Evolutionary conservation across 2,329 filamentous ascomycete species (phyloP), one percentile per base, ranked within the genome.

Genomic region (Scleromitrula shiraiana): DNA sequence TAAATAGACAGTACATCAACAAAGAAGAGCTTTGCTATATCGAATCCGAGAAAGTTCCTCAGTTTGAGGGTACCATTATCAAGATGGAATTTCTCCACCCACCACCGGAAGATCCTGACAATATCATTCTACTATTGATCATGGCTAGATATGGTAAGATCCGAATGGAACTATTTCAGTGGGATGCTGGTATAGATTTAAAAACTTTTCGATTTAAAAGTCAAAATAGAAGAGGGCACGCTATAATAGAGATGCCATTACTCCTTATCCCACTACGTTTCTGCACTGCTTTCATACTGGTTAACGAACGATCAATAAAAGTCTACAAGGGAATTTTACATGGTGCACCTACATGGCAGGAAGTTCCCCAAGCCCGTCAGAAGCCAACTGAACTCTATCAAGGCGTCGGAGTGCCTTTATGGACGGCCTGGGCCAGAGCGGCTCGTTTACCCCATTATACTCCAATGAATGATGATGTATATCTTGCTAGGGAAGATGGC

Each of bases 51-150:
- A 51, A 38, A 32, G 51, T 56, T 5, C 24, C 61, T 17, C 46
- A 51, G 9, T 70, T 88, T 7, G 76, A 81, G 7, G 89, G 87
- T 1, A 73, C 82, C n/a, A 87, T 97, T 47, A 74, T 91, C 58
- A 85, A 88, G 57, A 82, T 96, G 73, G 85, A 89, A 19, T 98
- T 97, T 55, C 72, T 98, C 2, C 80, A 85, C 50, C 86, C 89
- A 7, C 73, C 74, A 8, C 67, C 75, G 0, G 75, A 79, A 45
- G 82, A 90, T 51, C 74, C 79, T 8, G 72, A 82, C 46, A 81
- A 82, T 57, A 77, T 94, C 36, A 82, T 94, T n/a, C 72, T 97
- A 3, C 69, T 95, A 9, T 68, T 95, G 35, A 73, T 83, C 15
- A 59, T 78, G 14, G 65, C 74, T 43, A 68, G 66, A 27, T 67